Evolutionary conservation across 164 flowering plant species (phyloP).

Genomic region (Magnolia sinica): DNA sequence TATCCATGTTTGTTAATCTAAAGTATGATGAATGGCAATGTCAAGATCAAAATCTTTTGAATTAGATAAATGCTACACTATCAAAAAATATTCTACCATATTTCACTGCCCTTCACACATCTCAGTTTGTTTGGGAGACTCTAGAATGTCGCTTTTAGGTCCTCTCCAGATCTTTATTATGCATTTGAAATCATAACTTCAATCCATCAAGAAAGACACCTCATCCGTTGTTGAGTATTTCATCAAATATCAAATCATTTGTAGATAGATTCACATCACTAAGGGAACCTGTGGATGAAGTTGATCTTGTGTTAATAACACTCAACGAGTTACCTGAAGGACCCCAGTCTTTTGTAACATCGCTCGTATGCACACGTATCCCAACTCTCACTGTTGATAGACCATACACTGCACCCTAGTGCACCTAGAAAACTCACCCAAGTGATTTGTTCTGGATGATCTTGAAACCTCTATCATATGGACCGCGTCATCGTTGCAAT

Average conservation of each 20-base stretch:
- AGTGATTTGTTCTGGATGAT: too few relatives aligned
- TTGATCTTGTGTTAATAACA: neutral
- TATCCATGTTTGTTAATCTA: neutral
- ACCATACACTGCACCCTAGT: too few relatives aligned
- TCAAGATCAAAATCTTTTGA: neutral
- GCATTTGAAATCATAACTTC: neutral
- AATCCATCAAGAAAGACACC: neutral
- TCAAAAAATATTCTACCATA: neutral
- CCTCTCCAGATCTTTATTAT: neutral
- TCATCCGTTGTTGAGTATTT: neutral
- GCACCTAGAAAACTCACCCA: too few relatives aligned
- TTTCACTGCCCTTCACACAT: neutral
- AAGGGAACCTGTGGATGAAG: too few relatives aligned
- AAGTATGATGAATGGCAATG: neutral
- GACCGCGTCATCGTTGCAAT: too few relatives aligned
- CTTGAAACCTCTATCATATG: too few relatives aligned
- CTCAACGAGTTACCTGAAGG: neutral
- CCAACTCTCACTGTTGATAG: too few relatives aligned
- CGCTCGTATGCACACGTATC: too few relatives aligned
- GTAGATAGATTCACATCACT: too few relatives aligned
- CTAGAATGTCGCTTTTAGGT: neutral
- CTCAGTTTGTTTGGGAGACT: neutral
- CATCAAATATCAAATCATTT: too few relatives aligned
- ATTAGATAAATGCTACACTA: neutral
- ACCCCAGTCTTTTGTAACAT: too few relatives aligned